phyloP scores from a whole-genome alignment of 1,284 basidiomycete genomes.

The Apiotrichum gracile region DNA sequence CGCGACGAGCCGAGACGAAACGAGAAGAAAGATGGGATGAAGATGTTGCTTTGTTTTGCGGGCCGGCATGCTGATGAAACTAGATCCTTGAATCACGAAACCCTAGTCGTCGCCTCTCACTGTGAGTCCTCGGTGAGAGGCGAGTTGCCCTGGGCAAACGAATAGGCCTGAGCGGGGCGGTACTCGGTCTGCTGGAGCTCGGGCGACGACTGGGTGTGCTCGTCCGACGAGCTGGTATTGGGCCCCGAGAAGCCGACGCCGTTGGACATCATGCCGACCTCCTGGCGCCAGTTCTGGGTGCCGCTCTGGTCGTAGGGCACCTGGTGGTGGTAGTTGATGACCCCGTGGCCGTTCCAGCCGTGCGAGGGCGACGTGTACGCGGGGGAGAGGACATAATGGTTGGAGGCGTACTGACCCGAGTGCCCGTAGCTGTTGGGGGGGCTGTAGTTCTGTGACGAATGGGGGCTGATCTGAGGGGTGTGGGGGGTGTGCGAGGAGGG shows the following conservation, averaged over 20 bases:
- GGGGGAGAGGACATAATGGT: background rate
- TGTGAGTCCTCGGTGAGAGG: background rate
- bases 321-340: background rate
- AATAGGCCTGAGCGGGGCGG: background rate
- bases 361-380: background rate
- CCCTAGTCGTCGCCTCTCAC: background rate
- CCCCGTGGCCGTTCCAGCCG: background rate
- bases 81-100: too few species aligned
- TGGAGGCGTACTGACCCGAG: background rate
- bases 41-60: too few species aligned
- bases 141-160: background rate
- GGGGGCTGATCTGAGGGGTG: too few species aligned
- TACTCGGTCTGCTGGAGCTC: background rate
- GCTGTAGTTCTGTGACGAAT: too few species aligned
- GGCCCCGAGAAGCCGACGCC: background rate
- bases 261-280: background rate
- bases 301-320: background rate
- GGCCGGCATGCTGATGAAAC: too few species aligned
- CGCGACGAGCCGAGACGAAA: too few species aligned
- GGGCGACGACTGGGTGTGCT: background rate
- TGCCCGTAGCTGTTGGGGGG: too few species aligned
- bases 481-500: background rate
- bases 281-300: background rate
- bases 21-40: too few species aligned
- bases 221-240: background rate